Base-by-base conservation (phyloP, 495 filamentous ascomycete genomes). In the Bacidia gigantensis region DNA sequence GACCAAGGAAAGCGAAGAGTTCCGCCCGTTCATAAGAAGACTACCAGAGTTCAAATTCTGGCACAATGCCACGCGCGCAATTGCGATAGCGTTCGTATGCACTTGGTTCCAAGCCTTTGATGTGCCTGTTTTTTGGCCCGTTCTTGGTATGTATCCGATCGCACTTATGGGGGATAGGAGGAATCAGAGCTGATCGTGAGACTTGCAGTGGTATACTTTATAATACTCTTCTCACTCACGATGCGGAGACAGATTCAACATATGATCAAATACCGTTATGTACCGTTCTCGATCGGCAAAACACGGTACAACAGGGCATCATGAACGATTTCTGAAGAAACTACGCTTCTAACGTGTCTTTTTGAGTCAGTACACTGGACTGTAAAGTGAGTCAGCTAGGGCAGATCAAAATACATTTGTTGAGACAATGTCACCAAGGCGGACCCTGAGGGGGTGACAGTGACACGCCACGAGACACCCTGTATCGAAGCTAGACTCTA, bases 231-330 rank as follows among this genome's bases (percentile, higher is more conserved):
- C 62, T 74, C 84, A 56, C 69, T 98, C 66, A 98, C 92, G 17
- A 98, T 98, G 92, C 78, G 92, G 63, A 83, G 89, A 69, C 92
- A 98, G 70, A 98, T 98, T 54, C 92, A 98, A 74, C 89, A 95
- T 69, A 98, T 98, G 92, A 95, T 98, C 80, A 98, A 97, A 72
- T 98, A 98, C 72, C 87, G 92, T 69, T 98, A 96, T 64, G 88
- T 96, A 25, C 89, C 89, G 39, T 96, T 96, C 74, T 82, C 87
- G 17, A 81, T 95, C 58, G 89, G 89, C 65, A 96, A 96, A 79
- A 76, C 85, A 24, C 77, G 79, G 53, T 96, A 95, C 69, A 73
- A 67, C 54, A 78, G 62, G 39, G 49, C 58, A 12, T 58, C 51
- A 22, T 57, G 57, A 20, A 57, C n/a, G n/a, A n/a, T n/a, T n/a